phyloP scores from a whole-genome alignment of 805 yeast genomes.

The Yamadazyma takamatsuzukensis region DNA sequence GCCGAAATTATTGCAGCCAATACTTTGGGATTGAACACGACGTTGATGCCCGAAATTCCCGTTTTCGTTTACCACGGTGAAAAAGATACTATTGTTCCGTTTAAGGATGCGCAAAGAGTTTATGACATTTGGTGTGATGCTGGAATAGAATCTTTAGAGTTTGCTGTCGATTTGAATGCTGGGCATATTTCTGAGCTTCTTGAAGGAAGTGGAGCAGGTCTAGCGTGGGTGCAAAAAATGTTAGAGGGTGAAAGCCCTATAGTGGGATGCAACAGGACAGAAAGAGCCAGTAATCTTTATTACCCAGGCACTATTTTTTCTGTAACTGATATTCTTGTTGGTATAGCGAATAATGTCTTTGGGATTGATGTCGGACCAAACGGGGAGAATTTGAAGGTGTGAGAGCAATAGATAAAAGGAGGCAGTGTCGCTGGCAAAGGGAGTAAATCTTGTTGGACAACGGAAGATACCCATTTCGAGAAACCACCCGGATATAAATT shows the following conservation, averaged over 20 bases:
- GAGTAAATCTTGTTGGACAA: too few species aligned
- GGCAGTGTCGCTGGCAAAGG: too few species aligned
- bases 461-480: too few species aligned
- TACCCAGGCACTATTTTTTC: conserved; percentile 34
- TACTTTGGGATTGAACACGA: conserved; percentile 17
- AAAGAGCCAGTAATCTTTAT: conserved; percentile 14
- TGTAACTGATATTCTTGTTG: conserved; percentile 25
- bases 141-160: conserved; percentile 26
- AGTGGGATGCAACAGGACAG: conserved; percentile 51
- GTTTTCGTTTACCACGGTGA: conserved; percentile 21
- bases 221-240: conserved; percentile 15
- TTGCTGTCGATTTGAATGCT: conserved; percentile 19
- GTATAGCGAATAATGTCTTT: conserved; percentile 14
- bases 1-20: conserved; percentile 16
- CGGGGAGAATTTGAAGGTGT: conserved; percentile 24
- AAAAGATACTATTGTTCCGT: conserved; percentile 22
- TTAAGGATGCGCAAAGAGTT: conserved; percentile 16
- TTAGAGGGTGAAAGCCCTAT: conserved; percentile 39
- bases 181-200: conserved; percentile 23
- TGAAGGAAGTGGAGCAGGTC: conserved; percentile 19
- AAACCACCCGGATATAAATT: too few species aligned
- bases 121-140: conserved; percentile 26
- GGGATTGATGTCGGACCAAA: conserved; percentile 19
- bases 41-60: conserved; percentile 20
- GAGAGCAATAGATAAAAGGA: too few species aligned